Evolutionary conservation across 176 grass and related monocot species (phyloP).

Genomic region (Coix lacrymajobi): DNA sequence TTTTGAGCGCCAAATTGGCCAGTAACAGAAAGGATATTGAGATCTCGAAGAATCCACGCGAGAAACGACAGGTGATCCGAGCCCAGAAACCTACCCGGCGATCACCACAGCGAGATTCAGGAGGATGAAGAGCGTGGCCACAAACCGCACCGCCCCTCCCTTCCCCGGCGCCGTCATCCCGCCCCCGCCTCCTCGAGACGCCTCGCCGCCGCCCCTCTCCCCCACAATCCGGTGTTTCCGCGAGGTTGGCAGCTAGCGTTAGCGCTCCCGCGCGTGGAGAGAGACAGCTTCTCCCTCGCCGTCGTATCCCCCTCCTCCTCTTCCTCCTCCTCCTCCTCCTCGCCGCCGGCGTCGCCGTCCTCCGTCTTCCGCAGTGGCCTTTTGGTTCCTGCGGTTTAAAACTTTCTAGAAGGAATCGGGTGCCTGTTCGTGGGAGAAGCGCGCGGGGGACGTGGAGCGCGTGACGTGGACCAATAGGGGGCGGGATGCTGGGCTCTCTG

Average conservation of each 20-base stretch:
- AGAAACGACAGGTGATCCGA: not conserved
- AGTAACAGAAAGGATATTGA: not conserved
- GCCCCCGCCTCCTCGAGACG: not conserved
- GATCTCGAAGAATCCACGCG: constrained; percentile 12
- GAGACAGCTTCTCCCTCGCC: not conserved
- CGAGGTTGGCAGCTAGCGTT: not conserved
- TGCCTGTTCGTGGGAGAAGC: not conserved
- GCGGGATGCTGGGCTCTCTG: not conserved
- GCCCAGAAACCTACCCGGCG: constrained; percentile 26
- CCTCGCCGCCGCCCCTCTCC: not conserved
- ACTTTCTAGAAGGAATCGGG: constrained; percentile 33
- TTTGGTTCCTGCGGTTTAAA: constrained; percentile 23
- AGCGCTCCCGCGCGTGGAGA: not conserved
- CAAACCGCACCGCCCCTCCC: not conserved
- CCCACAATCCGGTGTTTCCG: not conserved
- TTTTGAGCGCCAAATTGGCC: not conserved
- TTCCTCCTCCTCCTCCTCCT: not conserved
- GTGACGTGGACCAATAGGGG: constrained; percentile 51
- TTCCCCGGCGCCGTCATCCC: constrained; percentile 27
- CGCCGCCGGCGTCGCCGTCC: constrained; percentile 1
- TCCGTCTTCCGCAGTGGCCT: not conserved
- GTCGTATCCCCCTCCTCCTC: too few species aligned
- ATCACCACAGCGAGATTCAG: constrained; percentile 25
- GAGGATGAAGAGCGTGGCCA: constrained; percentile 25
- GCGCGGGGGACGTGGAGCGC: constrained; percentile 26